phyloP scores from a whole-genome alignment of 163 green algal species.

The Chlamydomonas reinhardtii region DNA sequence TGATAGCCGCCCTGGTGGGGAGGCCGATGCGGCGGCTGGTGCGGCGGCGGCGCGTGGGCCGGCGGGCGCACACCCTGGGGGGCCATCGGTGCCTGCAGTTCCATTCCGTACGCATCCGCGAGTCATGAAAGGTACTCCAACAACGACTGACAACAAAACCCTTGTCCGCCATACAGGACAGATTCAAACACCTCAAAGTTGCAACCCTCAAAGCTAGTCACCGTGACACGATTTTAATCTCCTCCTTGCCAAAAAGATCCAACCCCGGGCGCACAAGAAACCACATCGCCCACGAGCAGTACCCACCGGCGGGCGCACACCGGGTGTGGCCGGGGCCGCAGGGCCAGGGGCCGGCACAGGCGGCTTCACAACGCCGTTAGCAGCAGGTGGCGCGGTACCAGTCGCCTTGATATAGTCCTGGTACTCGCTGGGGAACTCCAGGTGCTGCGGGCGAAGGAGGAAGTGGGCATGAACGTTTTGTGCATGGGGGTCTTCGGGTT shows the following conservation, averaged over 20 bases:
- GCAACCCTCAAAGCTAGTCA: too few relatives aligned
- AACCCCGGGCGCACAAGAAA: too few relatives aligned
- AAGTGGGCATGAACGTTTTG: too few relatives aligned
- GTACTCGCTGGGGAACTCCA: conserved; percentile 69
- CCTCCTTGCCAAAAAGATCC: too few relatives aligned
- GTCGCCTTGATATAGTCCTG: conserved; percentile 39
- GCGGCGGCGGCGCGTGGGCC: background rate
- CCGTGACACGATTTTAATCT: too few relatives aligned
- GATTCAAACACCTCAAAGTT: too few relatives aligned
- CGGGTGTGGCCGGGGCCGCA: background rate
- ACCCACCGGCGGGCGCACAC: too few relatives aligned
- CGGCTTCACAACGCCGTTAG: background rate
- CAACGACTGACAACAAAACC: too few relatives aligned
- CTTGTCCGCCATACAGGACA: too few relatives aligned
- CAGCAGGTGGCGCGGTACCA: background rate
- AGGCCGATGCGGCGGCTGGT: background rate
- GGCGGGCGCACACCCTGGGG: background rate
- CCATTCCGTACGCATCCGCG: too few relatives aligned
- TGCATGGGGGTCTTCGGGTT: background rate
- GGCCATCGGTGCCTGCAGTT: background rate
- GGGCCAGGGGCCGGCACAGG: background rate
- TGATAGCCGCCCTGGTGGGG: conserved; percentile 3
- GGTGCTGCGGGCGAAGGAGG: conserved; percentile 49
- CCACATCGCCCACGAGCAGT: too few relatives aligned
- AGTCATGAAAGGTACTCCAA: too few relatives aligned